phyloP scores from a whole-genome alignment of 2,329 filamentous ascomycete genomes.

The Chrysosphaeria jannelii region DNA sequence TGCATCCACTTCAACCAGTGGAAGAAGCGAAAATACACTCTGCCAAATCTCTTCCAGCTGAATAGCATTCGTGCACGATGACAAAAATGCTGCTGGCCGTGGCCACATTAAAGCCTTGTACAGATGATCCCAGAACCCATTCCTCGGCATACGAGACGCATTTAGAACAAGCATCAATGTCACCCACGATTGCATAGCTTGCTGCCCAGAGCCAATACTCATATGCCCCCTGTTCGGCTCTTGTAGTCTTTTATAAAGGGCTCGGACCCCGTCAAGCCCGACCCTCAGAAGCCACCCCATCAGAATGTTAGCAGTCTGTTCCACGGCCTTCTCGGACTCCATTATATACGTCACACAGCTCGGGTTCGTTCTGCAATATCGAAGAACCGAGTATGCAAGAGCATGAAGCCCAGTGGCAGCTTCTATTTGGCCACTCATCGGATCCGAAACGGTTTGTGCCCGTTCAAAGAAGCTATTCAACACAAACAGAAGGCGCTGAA shows the following conservation, averaged over 20 bases:
- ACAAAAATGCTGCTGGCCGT: too few species aligned
- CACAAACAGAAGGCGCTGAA: too few species aligned
- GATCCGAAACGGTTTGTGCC: too few species aligned
- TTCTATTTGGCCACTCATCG: too few species aligned
- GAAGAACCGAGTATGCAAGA: too few species aligned
- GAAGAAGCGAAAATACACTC: constrained; percentile 26
- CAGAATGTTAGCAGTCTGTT: constrained; percentile 10
- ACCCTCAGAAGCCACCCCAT: constrained; percentile 12
- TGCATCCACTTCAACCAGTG: constrained; percentile 27
- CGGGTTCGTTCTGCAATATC: too few species aligned
- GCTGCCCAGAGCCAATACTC: constrained; percentile 19
- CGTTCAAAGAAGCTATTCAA: too few species aligned
- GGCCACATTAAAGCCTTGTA: constrained; percentile 16
- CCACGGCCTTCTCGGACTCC: too few species aligned
- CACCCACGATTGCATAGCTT: constrained; percentile 23
- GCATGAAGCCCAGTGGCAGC: too few species aligned
- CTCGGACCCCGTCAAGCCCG: constrained; percentile 14
- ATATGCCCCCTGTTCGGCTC: constrained; percentile 15
- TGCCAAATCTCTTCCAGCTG: constrained; percentile 26
- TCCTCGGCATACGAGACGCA: constrained; percentile 16
- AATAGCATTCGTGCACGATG: constrained; percentile 13
- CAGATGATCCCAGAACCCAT: constrained; percentile 29
- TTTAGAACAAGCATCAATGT: constrained; percentile 23
- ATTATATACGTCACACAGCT: too few species aligned
- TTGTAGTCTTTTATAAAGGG: constrained; percentile 18